Evolutionary conservation across 805 yeast genomes (phyloP).

Genomic region (Wickerhamomyces pijperi): DNA sequence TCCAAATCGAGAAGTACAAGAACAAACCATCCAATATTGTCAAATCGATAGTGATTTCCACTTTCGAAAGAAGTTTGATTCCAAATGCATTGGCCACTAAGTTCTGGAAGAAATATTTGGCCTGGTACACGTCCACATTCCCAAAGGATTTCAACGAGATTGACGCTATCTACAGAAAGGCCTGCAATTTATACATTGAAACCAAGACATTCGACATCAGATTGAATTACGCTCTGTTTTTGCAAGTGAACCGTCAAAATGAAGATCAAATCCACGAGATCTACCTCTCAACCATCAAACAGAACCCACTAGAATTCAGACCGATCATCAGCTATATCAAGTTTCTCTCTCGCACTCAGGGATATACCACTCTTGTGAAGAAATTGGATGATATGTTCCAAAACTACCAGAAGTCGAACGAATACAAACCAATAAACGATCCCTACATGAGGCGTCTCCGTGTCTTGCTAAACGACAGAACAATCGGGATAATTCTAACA

Average conservation of each 20-base stretch:
- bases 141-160: conserved; percentile 22
- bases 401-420: conserved; percentile 9
- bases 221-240: conserved; percentile 15
- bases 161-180: conserved; percentile 39
- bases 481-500: conserved; percentile 26
- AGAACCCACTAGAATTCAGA: conserved; percentile 7
- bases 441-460: conserved; percentile 16
- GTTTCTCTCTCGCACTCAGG: conserved; percentile 12
- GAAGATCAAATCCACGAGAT: conserved; percentile 11
- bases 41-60: conserved; percentile 23
- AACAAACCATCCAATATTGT: conserved; percentile 9
- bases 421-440: conserved; percentile 7
- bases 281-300: conserved; percentile 9
- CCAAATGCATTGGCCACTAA: conserved; percentile 50
- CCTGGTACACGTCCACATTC: conserved; percentile 32
- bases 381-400: conserved; percentile 16
- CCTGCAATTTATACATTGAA: conserved; percentile 30
- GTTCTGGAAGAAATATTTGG: conserved; percentile 60
- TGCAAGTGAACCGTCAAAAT: conserved; percentile 7
- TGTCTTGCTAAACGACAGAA: conserved; percentile 27
- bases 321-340: conserved; percentile 14
- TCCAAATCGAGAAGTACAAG: conserved; percentile 29
- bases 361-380: conserved; percentile 11
- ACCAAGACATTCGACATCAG: conserved; percentile 7
- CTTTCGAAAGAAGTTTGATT: conserved; percentile 66